A percentile compares a stretch with the other conserved stretches of the same genome.
Evolutionary conservation across 495 filamentous ascomycete genomes (phyloP).

Genomic region (Neurospora sp.): DNA sequence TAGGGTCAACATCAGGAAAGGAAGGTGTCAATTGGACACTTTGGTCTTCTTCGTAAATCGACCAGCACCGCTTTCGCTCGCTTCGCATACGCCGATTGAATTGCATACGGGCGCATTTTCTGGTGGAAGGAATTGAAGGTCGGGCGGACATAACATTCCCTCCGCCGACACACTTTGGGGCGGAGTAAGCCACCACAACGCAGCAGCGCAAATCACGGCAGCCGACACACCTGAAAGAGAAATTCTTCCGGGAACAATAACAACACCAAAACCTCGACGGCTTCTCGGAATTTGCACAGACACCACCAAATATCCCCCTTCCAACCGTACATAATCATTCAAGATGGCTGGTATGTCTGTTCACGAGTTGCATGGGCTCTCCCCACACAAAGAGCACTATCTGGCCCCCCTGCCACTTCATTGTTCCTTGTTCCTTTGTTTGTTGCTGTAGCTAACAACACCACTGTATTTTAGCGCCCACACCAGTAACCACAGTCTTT

Average conservation of each 20-base stretch:
- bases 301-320: background rate
- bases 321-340: background rate
- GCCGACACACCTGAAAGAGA: background rate
- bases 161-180: background rate
- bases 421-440: background rate
- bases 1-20: background rate
- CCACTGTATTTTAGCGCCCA: background rate
- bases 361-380: background rate
- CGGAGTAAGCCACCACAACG: background rate
- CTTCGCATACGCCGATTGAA: background rate
- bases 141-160: background rate
- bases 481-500: slow-evolving; percentile 30
- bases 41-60: background rate
- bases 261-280: background rate
- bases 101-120: background rate
- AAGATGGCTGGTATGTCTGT: background rate
- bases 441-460: background rate
- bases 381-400: background rate
- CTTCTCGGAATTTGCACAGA: background rate
- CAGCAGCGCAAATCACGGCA: background rate
- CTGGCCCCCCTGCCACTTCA: background rate
- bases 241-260: background rate
- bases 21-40: background rate
- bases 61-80: background rate
- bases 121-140: background rate